Base-by-base conservation (phyloP, 805 yeast species). In the Teunomyces kruisii region DNA sequence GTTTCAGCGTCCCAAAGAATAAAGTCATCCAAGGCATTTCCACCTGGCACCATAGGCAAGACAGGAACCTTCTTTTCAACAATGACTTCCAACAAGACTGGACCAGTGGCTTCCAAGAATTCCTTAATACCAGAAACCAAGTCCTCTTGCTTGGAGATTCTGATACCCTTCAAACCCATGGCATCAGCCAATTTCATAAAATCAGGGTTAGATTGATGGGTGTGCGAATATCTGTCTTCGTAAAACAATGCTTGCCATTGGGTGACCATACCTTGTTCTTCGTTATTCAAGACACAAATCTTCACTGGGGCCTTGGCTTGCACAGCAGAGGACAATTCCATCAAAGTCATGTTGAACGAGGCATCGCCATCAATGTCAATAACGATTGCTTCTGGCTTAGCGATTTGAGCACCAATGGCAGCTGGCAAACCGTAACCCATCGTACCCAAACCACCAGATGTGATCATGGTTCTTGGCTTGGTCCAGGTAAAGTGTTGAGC, bases 231-330 rank as follows among this genome's bases (percentile, higher is more conserved):
- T 72, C 99, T 83, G 71, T 92, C 92, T 68, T 92, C 96, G 72
- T 94, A 94, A 77, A 94, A 94, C 50, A 94, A 75, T 9, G 97
- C 86, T 75, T 94, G 99, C 99, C 99, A 94, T 70, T 94, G 99
- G 10, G 98, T 92, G 45, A 94, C 99, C 99, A 94, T 94, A 64
- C 99, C 99, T 75, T 94, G 99, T 75, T 94, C 99, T 74, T 92
- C 98, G 68, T 94, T 94, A 72, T 94, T 94, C 64, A 94, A 76
- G 45, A 94, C 84, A 65, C 89, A 77, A 49, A 88, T 80, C 76
- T 94, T 94, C 53, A 94, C 85, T 46, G 97, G 97, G 41, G 96
- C 85, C 50, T 77, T 78, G 49, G 92, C 96, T 76, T 94, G 98
- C 37, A 89, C 96, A 22, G 98, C 99, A 32, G 96, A 84, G 16